phyloP scores from a whole-genome alignment of 2,329 filamentous ascomycete species.

The Sclerotiophoma versabilis region DNA sequence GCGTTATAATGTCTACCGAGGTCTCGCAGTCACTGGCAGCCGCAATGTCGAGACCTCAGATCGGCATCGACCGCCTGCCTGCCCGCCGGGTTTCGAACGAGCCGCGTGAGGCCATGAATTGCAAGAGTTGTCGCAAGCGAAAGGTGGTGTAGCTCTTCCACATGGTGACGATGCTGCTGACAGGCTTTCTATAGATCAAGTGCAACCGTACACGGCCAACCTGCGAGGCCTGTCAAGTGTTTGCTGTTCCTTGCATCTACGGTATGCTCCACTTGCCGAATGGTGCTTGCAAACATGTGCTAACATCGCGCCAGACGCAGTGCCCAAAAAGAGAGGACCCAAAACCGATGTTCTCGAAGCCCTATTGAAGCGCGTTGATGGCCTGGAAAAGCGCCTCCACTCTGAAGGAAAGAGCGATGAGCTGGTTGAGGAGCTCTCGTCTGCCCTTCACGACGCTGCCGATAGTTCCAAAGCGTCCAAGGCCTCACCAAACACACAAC shows the following conservation, averaged over 20 bases:
- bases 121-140: constrained; percentile 90
- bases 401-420: constrained; percentile 57
- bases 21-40: constrained; percentile 38
- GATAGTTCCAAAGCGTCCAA: constrained; percentile 31
- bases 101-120: constrained; percentile 91
- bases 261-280: constrained; percentile 59
- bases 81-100: constrained; percentile 74
- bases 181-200: constrained; percentile 71
- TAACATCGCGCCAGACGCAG: constrained; percentile 67
- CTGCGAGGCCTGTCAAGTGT: constrained; percentile 88
- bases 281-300: constrained; percentile 12
- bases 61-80: constrained; percentile 81
- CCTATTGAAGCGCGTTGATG: constrained; percentile 82
- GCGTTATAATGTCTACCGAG: constrained; percentile 41
- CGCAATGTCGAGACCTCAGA: constrained; percentile 75
- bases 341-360: constrained; percentile 91
- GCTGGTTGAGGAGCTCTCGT: constrained; percentile 35
- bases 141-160: constrained; percentile 65
- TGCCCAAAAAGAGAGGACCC: constrained; percentile 87
- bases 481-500: constrained; percentile 30
- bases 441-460: constrained; percentile 30
- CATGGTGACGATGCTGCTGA: constrained; percentile 19
- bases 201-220: constrained; percentile 85
- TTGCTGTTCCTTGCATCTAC: constrained; percentile 87
- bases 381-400: constrained; percentile 80